These are phyloP conservation scores for Staphylotrichum longicolle DNA, from an alignment of 495 filamentous ascomycete genomes.

Conservation along the genomic window DNA sequence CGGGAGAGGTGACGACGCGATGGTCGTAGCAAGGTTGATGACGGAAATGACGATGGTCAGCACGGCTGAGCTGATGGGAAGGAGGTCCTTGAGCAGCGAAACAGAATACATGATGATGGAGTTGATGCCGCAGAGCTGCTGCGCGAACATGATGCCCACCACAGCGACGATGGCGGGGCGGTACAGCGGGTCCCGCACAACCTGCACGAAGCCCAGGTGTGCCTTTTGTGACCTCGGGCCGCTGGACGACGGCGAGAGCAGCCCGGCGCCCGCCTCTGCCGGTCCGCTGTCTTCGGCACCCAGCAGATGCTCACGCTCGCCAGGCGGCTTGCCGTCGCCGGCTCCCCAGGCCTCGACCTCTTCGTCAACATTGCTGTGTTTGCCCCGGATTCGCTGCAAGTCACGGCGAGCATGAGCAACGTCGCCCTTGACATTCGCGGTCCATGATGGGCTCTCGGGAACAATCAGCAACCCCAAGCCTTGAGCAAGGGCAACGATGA, in stretches of 20 bases:
- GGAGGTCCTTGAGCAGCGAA: conserved; percentile 70
- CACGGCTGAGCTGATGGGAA: conserved; percentile 72
- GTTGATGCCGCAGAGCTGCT: conserved; percentile 93
- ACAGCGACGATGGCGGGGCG: conserved; percentile 81
- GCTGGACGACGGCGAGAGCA: conserved; percentile 34
- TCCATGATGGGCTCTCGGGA: conserved; percentile 83
- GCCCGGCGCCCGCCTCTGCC: conserved; percentile 44
- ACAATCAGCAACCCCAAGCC: conserved; percentile 63
- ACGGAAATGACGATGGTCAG: conserved; percentile 82
- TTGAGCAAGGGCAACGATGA: conserved; percentile 64
- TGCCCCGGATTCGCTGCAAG: conserved; percentile 72
- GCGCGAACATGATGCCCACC: conserved; percentile 84
- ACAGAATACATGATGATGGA: conserved; percentile 98
- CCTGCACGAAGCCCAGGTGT: conserved; percentile 65
- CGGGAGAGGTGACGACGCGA: conserved; percentile 74
- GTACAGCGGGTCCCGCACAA: conserved; percentile 61
- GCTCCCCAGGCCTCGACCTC: conserved; percentile 67
- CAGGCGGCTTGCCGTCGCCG: conserved; percentile 33
- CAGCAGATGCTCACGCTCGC: conserved; percentile 52
- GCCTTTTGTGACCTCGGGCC: conserved; percentile 33
- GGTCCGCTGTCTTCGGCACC: conserved; percentile 23
- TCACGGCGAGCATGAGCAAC: conserved; percentile 58
- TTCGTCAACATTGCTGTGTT: conserved; percentile 63
- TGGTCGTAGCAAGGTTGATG: conserved; percentile 81
- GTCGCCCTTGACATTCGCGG: conserved; percentile 64